Evolutionary conservation across 2,329 filamentous ascomycete species (phyloP).

Genomic region (Monosporascus cannonballus): DNA sequence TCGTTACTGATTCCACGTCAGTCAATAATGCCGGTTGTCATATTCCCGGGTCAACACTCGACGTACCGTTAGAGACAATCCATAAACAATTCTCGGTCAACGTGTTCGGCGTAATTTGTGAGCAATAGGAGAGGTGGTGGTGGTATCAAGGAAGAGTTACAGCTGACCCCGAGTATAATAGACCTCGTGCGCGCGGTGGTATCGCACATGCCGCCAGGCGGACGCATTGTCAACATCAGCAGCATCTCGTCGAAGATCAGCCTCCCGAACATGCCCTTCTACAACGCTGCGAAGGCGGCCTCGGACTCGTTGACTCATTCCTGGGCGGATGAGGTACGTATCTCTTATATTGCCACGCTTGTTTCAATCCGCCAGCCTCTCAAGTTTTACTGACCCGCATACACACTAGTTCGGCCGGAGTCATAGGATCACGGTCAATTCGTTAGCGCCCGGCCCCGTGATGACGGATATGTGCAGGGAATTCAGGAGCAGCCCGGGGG

Average conservation of each 20-base stretch:
- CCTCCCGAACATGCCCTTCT: slow-evolving; percentile 3
- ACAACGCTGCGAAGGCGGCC: slow-evolving; percentile 12
- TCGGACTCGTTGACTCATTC: slow-evolving; percentile 8
- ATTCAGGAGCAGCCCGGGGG: slow-evolving; percentile 7
- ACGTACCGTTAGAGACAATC: slow-evolving; percentile 13
- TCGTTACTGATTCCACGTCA: not conserved
- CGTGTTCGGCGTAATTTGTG: slow-evolving; percentile 18
- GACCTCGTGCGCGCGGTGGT: slow-evolving; percentile 20
- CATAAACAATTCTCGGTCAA: slow-evolving; percentile 19
- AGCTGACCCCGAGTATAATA: not conserved
- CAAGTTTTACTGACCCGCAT: not conserved
- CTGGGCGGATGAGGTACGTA: slow-evolving; percentile 10
- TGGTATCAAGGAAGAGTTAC: not conserved
- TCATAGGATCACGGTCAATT: slow-evolving; percentile 16
- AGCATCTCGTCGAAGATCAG: slow-evolving; percentile 21
- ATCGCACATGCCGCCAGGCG: slow-evolving; percentile 25
- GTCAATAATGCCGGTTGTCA: slow-evolving; percentile 20
- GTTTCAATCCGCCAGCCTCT: not conserved
- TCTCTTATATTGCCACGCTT: not conserved
- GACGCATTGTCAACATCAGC: slow-evolving; percentile 30
- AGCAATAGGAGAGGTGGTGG: not conserved
- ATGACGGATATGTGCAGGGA: slow-evolving; percentile 7
- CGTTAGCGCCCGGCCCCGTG: slow-evolving; percentile 12
- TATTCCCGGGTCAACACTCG: slow-evolving; percentile 7
- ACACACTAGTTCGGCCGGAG: slow-evolving; percentile 10